phyloP scores from a whole-genome alignment of 1,284 basidiomycete genomes.

The Albatrellus sp. region DNA sequence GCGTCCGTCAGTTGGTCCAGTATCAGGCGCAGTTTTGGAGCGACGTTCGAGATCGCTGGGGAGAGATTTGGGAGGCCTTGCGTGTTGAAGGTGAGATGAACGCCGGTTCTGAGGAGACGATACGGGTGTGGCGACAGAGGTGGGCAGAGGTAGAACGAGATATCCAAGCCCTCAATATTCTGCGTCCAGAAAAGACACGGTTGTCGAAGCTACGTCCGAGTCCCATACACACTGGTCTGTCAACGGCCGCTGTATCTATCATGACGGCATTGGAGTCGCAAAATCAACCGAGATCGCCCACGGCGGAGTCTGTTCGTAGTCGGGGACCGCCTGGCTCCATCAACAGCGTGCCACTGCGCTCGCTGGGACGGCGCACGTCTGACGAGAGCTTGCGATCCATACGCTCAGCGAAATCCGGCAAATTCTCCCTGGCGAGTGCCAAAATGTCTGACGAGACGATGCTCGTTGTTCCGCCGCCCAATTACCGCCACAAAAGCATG shows the following conservation, averaged over 20 bases:
- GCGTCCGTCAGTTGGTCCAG: constrained; percentile 35
- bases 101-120: constrained; percentile 51
- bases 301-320: constrained; percentile 9
- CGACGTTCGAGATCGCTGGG: constrained; percentile 50
- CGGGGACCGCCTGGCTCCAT: constrained; percentile 7
- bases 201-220: constrained; percentile 2
- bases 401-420: constrained; percentile 25
- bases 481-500: constrained; percentile 33
- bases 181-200: constrained; percentile 15
- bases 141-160: constrained; percentile 51
- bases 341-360: constrained; percentile 5
- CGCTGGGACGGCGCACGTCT: constrained; percentile 18
- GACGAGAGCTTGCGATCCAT: constrained; percentile 31
- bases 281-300: not conserved
- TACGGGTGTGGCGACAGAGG: constrained; percentile 50
- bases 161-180: constrained; percentile 32
- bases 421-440: constrained; percentile 14
- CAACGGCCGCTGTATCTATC: too few relatives aligned
- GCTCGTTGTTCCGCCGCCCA: not conserved
- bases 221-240: too few relatives aligned
- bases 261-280: too few relatives aligned
- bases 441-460: constrained; percentile 4
- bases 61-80: constrained; percentile 67
- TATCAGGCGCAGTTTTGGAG: constrained; percentile 50
- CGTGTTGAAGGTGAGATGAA: constrained; percentile 63